phyloP scores from a whole-genome alignment of 1,284 basidiomycete genomes.

The Anthracocystis panici-leucophaei region DNA sequence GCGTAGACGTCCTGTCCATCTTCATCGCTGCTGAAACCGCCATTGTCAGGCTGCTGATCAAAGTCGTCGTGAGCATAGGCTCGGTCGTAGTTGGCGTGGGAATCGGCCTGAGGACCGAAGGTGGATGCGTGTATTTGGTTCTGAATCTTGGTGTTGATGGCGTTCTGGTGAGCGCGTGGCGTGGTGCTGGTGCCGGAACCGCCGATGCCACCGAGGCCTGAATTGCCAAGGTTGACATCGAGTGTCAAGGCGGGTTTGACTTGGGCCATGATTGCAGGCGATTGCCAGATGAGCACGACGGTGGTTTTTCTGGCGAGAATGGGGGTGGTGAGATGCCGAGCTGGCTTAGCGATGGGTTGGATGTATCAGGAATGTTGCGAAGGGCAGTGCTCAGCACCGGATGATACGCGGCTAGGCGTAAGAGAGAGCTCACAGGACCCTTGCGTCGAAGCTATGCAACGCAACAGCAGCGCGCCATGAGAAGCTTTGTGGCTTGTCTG shows the following conservation, averaged over 20 bases:
- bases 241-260: slow-evolving; percentile 59
- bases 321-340: neutral
- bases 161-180: slow-evolving; percentile 41
- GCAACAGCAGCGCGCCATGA: slow-evolving; percentile 2
- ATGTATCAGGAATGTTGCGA: neutral
- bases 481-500: neutral
- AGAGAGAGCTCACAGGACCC: slow-evolving; percentile 2
- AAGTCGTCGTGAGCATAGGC: slow-evolving; percentile 35
- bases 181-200: slow-evolving; percentile 52
- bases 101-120: slow-evolving; percentile 32
- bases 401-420: slow-evolving; percentile 2
- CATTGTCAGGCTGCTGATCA: slow-evolving; percentile 41
- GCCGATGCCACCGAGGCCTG: slow-evolving; percentile 34
- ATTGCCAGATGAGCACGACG: neutral
- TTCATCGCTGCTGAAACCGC: slow-evolving; percentile 61
- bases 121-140: slow-evolving; percentile 51
- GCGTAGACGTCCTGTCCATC: slow-evolving; percentile 54
- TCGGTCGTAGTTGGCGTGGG: slow-evolving; percentile 14
- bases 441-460: neutral
- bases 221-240: slow-evolving; percentile 55
- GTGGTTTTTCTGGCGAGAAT: neutral
- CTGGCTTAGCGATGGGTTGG: neutral
- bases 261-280: slow-evolving; percentile 48
- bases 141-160: slow-evolving; percentile 43
- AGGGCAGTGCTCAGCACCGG: neutral